These are phyloP conservation scores for Poa annua DNA, from an alignment of 176 grass and related monocot species.

Conservation along the genomic window DNA sequence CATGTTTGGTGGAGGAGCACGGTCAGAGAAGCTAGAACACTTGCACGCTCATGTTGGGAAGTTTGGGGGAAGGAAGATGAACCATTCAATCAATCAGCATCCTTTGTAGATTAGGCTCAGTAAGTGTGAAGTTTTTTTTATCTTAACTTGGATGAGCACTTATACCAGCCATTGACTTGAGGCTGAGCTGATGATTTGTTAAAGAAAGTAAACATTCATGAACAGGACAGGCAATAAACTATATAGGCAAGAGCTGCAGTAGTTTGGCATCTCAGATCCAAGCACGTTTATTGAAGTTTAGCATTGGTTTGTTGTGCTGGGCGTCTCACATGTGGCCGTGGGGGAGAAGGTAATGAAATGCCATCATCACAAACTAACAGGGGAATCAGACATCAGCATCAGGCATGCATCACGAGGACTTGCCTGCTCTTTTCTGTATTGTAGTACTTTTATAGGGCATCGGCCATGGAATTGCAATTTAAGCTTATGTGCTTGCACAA, in stretches of 20 bases:
- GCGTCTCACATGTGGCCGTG: constrained; percentile 32
- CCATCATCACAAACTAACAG: constrained; percentile 42
- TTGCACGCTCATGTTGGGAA: constrained; percentile 18
- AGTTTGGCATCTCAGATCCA: constrained; percentile 52
- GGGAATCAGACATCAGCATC: constrained; percentile 50
- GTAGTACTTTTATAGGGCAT: constrained; percentile 43
- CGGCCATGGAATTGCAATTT: constrained; percentile 17
- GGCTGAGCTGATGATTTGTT: constrained; percentile 18
- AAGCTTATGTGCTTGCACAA: constrained; percentile 13
- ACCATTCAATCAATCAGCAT: constrained; percentile 38
- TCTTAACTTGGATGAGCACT: constrained; percentile 35
- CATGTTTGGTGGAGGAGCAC: constrained; percentile 54
- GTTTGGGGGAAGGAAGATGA: constrained; percentile 33
- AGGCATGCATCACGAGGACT: constrained; percentile 43
- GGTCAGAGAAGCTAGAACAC: constrained; percentile 33
- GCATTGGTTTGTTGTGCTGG: constrained; percentile 40
- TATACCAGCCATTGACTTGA: constrained; percentile 52
- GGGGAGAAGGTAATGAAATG: constrained; percentile 41
- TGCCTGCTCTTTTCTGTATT: constrained; percentile 43
- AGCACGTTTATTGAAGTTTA: constrained; percentile 45
- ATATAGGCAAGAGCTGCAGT: background rate
- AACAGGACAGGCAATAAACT: background rate
- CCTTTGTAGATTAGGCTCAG: constrained; percentile 7
- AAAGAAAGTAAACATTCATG: constrained; percentile 43
- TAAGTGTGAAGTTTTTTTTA: constrained; percentile 17